These are phyloP conservation scores for Mycena sp. DNA, from an alignment of 1,284 basidiomycete species.

Conservation along the genomic window DNA sequence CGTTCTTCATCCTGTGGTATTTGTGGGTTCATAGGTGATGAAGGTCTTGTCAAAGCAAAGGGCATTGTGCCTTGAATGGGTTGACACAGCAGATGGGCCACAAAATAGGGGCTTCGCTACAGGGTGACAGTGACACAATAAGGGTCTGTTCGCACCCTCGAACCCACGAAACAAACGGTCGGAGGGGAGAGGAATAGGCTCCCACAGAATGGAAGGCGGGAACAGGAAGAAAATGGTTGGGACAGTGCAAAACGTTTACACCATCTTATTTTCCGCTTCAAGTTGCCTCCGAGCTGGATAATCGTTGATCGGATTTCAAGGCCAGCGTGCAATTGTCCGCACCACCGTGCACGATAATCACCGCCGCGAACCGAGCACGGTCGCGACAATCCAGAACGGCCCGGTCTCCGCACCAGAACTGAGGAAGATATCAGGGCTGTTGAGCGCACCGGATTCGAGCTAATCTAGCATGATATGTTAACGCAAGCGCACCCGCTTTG, in stretches of 20 bases:
- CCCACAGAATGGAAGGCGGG: conserved; percentile 1
- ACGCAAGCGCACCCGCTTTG: background rate
- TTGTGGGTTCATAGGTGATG: conserved; percentile 21
- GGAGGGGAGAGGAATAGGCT: background rate
- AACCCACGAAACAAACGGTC: background rate
- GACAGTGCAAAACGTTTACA: background rate
- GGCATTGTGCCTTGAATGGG: conserved; percentile 7
- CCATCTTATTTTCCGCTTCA: background rate
- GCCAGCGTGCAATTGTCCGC: too few relatives aligned
- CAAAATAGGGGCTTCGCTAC: conserved; percentile 1
- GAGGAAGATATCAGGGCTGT: too few relatives aligned
- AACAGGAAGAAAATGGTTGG: background rate
- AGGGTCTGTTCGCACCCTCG: background rate
- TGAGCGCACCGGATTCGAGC: background rate
- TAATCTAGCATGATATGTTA: background rate
- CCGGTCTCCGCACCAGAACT: too few relatives aligned
- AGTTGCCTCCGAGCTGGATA: background rate
- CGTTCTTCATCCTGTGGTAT: conserved; percentile 28
- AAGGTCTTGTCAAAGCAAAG: conserved; percentile 28
- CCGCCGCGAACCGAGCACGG: background rate
- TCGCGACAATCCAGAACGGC: background rate
- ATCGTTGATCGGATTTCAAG: background rate
- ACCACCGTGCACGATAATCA: background rate
- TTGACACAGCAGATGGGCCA: background rate
- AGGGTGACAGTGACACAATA: conserved; percentile 11